These are phyloP conservation scores for Aspergillus hancockii DNA, from an alignment of 495 filamentous ascomycete species.

Conservation along the genomic window DNA sequence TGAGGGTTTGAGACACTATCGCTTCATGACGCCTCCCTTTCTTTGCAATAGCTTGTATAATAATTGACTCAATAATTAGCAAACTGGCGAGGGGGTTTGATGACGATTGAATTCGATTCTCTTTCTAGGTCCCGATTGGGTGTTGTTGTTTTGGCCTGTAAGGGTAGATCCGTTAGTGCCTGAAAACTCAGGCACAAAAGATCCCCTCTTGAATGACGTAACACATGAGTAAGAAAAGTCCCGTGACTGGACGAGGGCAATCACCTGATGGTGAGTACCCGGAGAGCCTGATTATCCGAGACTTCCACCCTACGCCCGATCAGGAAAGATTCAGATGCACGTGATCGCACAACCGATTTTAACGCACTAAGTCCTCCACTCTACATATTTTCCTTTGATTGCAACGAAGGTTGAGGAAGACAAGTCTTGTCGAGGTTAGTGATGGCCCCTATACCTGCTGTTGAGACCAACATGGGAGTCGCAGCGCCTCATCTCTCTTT, in stretches of 20 bases:
- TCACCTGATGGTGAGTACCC: slow-evolving; percentile 15
- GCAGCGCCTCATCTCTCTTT: neutral
- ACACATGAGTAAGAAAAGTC: slow-evolving; percentile 6
- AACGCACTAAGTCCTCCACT: slow-evolving; percentile 33
- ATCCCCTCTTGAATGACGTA: neutral
- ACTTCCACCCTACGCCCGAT: slow-evolving; percentile 12
- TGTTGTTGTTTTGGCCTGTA: neutral
- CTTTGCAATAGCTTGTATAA: slow-evolving; percentile 21
- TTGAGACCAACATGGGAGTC: neutral
- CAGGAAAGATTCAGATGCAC: slow-evolving; percentile 21
- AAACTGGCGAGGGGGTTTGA: neutral
- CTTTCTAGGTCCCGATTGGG: neutral
- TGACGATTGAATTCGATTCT: slow-evolving; percentile 5
- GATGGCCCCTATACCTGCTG: neutral
- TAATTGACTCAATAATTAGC: slow-evolving; percentile 25
- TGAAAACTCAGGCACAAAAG: neutral
- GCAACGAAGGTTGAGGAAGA: slow-evolving; percentile 58
- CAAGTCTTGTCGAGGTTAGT: slow-evolving; percentile 57
- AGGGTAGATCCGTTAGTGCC: neutral
- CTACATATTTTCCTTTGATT: slow-evolving; percentile 38
- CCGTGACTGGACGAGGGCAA: neutral
- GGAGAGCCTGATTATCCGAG: slow-evolving; percentile 14
- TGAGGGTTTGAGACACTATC: slow-evolving; percentile 29
- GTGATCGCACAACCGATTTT: slow-evolving; percentile 54
- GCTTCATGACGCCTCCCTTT: slow-evolving; percentile 21